phyloP scores from a whole-genome alignment of 1,284 basidiomycete species.

The Rhodotorula sp. region DNA sequence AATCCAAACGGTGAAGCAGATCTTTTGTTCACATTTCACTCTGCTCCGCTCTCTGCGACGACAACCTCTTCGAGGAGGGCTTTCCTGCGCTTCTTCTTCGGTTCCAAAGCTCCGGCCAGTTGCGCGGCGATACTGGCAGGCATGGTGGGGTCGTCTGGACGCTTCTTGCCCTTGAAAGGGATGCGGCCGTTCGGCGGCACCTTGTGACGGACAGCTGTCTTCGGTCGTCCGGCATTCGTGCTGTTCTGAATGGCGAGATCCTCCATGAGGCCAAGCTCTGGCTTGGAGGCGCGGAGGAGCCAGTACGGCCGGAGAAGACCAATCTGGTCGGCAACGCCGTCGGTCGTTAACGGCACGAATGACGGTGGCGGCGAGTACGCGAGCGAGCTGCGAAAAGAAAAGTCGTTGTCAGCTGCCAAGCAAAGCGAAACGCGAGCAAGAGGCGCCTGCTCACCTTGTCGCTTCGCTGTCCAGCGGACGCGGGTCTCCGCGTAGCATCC shows the following conservation, averaged over 20 bases:
- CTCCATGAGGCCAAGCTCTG: slow-evolving; percentile 37
- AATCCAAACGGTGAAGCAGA: background rate
- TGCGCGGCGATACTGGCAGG: slow-evolving; percentile 12
- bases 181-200: slow-evolving; percentile 30
- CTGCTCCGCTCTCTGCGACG: background rate
- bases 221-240: background rate
- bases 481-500: slow-evolving; percentile 69
- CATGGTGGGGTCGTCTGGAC: slow-evolving; percentile 23
- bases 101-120: background rate
- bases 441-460: slow-evolving; percentile 5
- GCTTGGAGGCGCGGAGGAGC: slow-evolving; percentile 27
- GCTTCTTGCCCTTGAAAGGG: slow-evolving; percentile 32
- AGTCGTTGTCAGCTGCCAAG: slow-evolving; percentile 49
- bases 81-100: slow-evolving; percentile 17
- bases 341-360: slow-evolving; percentile 67
- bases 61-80: background rate
- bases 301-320: slow-evolving; percentile 77
- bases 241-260: slow-evolving; percentile 16
- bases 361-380: slow-evolving; percentile 75
- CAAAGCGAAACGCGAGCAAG: slow-evolving; percentile 26
- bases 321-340: slow-evolving; percentile 71
- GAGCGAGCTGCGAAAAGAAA: background rate
- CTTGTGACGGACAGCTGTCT: slow-evolving; percentile 26
- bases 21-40: background rate
- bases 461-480: slow-evolving; percentile 27